A percentile compares a stretch with the other conserved stretches of the same genome.
These are phyloP conservation scores for Fraxinus quadrangulata DNA, from an alignment of 257 asterid species.

Conservation along the genomic window DNA sequence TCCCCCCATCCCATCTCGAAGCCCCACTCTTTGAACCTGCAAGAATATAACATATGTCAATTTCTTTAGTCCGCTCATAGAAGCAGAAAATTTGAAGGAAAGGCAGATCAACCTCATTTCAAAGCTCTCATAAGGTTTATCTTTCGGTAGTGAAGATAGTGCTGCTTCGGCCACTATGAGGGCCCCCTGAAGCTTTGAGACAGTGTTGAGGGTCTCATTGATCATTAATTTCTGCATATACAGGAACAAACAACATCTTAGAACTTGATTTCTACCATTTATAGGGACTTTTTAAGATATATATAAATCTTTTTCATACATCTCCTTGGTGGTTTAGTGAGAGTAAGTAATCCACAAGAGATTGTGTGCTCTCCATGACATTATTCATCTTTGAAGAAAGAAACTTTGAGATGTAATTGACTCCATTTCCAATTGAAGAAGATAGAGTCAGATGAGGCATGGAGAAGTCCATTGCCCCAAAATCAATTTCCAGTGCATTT, in stretches of 20 bases:
- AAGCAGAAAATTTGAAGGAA: constrained; percentile 1
- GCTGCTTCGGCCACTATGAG: constrained; percentile 73
- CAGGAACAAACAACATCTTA: constrained; percentile 10
- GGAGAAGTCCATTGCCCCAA: constrained; percentile 81
- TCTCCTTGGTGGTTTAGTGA: constrained; percentile 75
- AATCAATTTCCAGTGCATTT: constrained; percentile 80
- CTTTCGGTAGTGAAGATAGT: constrained; percentile 56
- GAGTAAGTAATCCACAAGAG: constrained; percentile 75
- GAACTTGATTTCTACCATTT: not conserved
- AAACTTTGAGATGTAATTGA: constrained; percentile 62
- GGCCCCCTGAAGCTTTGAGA: constrained; percentile 70
- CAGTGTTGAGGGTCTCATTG: constrained; percentile 71
- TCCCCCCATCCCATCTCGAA: constrained; percentile 97
- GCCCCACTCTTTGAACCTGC: constrained; percentile 89
- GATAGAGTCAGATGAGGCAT: constrained; percentile 65
- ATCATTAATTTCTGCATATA: constrained; percentile 76
- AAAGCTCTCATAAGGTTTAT: constrained; percentile 67
- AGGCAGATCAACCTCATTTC: constrained; percentile 58
- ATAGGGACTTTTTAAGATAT: not conserved
- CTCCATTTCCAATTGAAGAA: constrained; percentile 86
- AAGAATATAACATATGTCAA: not conserved
- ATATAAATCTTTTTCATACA: constrained; percentile 37
- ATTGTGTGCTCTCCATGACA: constrained; percentile 48
- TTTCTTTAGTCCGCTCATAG: not conserved
- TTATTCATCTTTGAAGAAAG: constrained; percentile 62